A percentile compares a stretch with the other conserved stretches of the same genome.
phyloP scores from a whole-genome alignment of 306 rosid species.

The Dryas alaskensis region DNA sequence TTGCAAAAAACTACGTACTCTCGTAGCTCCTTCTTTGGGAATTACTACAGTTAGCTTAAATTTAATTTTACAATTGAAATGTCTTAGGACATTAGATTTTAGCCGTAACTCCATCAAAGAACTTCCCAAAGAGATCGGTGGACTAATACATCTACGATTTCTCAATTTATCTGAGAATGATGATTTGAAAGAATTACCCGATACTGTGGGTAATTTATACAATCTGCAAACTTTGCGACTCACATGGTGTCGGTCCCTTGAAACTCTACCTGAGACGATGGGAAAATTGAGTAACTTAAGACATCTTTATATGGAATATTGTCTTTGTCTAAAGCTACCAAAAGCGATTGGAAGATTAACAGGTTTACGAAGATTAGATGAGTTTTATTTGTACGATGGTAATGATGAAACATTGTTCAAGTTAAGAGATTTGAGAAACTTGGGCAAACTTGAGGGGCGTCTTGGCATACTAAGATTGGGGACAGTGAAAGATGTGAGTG shows the following conservation, averaged over 20 bases:
- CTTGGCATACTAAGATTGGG: accelerated
- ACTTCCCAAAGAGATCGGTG: not conserved
- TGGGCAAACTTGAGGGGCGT: not conserved
- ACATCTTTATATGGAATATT: not conserved
- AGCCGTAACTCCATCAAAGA: accelerated
- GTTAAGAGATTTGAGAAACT: not conserved
- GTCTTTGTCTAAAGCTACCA: not conserved
- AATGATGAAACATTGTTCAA: not conserved
- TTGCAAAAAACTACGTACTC: not conserved
- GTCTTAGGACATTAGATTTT: conserved; percentile 9
- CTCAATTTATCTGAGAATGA: accelerated
- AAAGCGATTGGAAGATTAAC: not conserved
- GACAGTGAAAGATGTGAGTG: not conserved
- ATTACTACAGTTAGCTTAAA: not conserved
- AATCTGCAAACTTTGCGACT: conserved; percentile 1
- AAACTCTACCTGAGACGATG: not conserved
- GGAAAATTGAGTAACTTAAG: not conserved
- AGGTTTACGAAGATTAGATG: not conserved
- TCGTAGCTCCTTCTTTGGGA: not conserved
- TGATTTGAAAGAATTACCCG: not conserved
- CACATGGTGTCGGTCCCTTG: accelerated
- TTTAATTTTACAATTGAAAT: not conserved
- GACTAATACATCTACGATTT: not conserved
- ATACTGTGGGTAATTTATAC: not conserved
- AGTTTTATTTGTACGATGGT: accelerated